Evolutionary conservation across 148 eudicot species (phyloP), one percentile per base, ranked within the genome.

Genomic region (Rhododendron ovatum): DNA sequence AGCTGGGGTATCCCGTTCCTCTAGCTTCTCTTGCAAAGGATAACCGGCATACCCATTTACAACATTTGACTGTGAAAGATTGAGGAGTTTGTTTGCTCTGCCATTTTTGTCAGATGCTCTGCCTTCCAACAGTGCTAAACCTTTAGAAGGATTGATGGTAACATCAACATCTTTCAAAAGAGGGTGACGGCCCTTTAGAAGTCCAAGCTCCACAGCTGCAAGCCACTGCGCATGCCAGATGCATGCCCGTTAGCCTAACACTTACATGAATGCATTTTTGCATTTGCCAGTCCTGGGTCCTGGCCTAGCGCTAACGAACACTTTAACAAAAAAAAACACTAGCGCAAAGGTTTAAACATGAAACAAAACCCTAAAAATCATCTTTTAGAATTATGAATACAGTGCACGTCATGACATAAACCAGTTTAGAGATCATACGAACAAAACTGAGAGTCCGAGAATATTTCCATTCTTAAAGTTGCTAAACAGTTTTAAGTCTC

Each of bases 171-270:
- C 98, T 88, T 90, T 88, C 84, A 97, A 83, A 91, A 97, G 95
- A 74, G 99, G 99, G 88, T 97, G 99, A 2, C 96, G 99, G 83
- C 99, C 99, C 86, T 97, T 97, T 80, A 97, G 86, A 90, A 94
- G 93, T 85, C 96, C 99, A 88, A 97, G 95, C 88, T 97, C 99
- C 87, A 97, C 98, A 84, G 98, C 99, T 69, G 92, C 87, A 80
- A 97, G 98, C 99, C 99, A 97, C 99, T 97, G 91, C 91, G 90
- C 17, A 12, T 65, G 83, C 35, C 77, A 86, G 77, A 89, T 63
- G 78, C 63, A 57, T 39, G 50, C 63, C 59, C 41, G 50, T 84
- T 43, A 87, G 37, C 55, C 78, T 85, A 87, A 39, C 35, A 53
- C 85, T 85, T 63, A 30, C 50, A 81, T 8, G 71, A 71, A 57